phyloP scores from a whole-genome alignment of 768 basidiomycete species.

The Clavulina sp. region DNA sequence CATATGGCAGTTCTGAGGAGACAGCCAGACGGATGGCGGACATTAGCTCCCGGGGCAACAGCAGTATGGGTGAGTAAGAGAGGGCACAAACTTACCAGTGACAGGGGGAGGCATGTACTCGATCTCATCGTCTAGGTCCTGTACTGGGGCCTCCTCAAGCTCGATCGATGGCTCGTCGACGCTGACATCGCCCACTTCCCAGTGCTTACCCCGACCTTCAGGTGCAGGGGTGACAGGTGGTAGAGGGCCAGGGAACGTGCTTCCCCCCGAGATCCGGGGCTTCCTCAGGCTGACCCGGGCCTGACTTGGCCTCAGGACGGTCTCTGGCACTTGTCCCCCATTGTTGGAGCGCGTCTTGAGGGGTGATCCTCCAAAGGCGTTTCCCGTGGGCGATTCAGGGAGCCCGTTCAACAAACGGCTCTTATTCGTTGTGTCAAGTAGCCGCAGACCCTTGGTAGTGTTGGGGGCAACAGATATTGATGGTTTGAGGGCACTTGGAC shows the following conservation, averaged over 20 bases:
- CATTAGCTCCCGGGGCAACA: too few relatives aligned
- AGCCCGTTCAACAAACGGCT: too few relatives aligned
- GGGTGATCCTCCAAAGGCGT: too few relatives aligned
- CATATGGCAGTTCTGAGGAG: slow-evolving; percentile 24
- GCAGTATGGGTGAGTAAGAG: neutral
- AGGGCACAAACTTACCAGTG: slow-evolving; percentile 23
- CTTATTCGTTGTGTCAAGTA: too few relatives aligned
- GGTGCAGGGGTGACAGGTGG: slow-evolving; percentile 36
- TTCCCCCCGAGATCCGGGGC: slow-evolving; percentile 29
- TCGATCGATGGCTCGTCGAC: slow-evolving; percentile 20
- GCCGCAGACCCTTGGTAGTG: too few relatives aligned
- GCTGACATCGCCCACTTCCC: slow-evolving; percentile 39
- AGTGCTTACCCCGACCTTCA: slow-evolving; percentile 35
- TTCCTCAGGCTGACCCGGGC: slow-evolving; percentile 43
- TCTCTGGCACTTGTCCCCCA: neutral
- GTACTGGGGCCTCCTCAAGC: slow-evolving; percentile 14
- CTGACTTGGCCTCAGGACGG: slow-evolving; percentile 33
- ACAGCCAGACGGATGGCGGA: too few relatives aligned
- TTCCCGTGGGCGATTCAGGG: too few relatives aligned
- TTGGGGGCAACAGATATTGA: too few relatives aligned
- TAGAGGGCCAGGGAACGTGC: slow-evolving; percentile 26
- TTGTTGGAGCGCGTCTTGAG: neutral
- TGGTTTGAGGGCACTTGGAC: too few relatives aligned
- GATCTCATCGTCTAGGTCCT: slow-evolving; percentile 28
- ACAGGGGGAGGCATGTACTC: slow-evolving; percentile 39